phyloP scores from a whole-genome alignment of 1,284 basidiomycete species.

The Inonotus hispidus region DNA sequence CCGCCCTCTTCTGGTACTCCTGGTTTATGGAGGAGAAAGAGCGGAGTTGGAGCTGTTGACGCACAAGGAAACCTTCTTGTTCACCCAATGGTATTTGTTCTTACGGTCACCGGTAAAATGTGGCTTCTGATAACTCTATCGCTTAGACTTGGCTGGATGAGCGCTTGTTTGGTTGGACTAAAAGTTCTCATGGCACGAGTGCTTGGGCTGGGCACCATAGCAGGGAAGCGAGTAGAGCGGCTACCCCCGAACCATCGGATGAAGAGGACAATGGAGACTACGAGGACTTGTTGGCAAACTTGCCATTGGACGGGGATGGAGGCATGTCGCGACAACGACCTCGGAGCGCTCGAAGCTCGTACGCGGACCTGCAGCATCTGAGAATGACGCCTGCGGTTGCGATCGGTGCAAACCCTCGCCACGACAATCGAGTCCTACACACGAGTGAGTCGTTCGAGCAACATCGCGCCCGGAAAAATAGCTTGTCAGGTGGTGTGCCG shows the following conservation, averaged over 20 bases:
- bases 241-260: constrained; percentile 66
- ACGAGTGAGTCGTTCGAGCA: constrained; percentile 33
- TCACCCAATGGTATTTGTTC: constrained; percentile 64
- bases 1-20: constrained; percentile 68
- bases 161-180: constrained; percentile 88
- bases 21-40: constrained; percentile 71
- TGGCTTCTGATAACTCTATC: not conserved
- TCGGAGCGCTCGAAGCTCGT: constrained; percentile 69
- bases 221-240: constrained; percentile 57
- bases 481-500: constrained; percentile 56
- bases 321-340: constrained; percentile 35
- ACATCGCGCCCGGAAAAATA: constrained; percentile 51
- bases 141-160: constrained; percentile 85
- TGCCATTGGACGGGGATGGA: constrained; percentile 43
- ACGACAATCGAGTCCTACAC: constrained; percentile 22
- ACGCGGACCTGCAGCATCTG: constrained; percentile 71
- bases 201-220: constrained; percentile 61
- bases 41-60: constrained; percentile 68
- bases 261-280: constrained; percentile 64
- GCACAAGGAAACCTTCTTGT: constrained; percentile 73
- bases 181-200: constrained; percentile 65
- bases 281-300: constrained; percentile 65
- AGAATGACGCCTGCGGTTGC: constrained; percentile 31
- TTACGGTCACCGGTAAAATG: not conserved
- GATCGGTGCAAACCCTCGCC: constrained; percentile 10